Evolutionary conservation across 495 filamentous ascomycete genomes (phyloP).

Genomic region (Aspergillus wentii): DNA sequence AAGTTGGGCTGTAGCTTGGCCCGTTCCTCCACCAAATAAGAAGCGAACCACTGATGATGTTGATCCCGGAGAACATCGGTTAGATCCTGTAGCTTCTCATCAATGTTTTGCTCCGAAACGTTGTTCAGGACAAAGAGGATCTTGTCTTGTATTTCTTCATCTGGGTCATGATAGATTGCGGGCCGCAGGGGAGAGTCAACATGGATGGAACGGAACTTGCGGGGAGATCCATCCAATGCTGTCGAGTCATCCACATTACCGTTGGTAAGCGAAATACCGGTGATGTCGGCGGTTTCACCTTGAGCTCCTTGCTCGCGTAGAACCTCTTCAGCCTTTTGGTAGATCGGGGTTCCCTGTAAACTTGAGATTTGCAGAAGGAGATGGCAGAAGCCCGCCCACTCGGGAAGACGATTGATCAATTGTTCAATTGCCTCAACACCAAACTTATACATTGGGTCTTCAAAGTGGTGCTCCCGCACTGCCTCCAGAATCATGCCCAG

Average conservation of each 20-base stretch:
- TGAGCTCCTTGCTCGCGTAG: conserved; percentile 55
- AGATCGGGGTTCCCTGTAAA: conserved; percentile 79
- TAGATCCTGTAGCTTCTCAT: conserved; percentile 74
- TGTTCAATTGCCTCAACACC: conserved; percentile 94
- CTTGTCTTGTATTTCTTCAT: conserved; percentile 81
- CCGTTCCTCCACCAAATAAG: conserved; percentile 91
- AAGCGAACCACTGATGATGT: conserved; percentile 93
- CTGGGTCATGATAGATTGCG: conserved; percentile 69
- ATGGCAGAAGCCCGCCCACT: conserved; percentile 89
- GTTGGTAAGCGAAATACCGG: conserved; percentile 53
- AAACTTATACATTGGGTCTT: conserved; percentile 95
- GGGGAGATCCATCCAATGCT: conserved; percentile 42
- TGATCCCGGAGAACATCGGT: conserved; percentile 69
- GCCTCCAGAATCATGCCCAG: conserved; percentile 95
- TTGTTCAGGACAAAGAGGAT: conserved; percentile 97
- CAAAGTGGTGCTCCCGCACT: conserved; percentile 72
- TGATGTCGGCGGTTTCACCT: conserved; percentile 28
- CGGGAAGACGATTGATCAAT: conserved; percentile 71
- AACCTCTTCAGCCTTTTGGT: conserved; percentile 75
- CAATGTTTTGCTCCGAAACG: conserved; percentile 81
- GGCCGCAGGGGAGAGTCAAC: conserved; percentile 59
- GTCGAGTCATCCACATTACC: conserved; percentile 59
- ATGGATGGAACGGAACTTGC: conserved; percentile 69
- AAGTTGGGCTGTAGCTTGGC: conserved; percentile 96
- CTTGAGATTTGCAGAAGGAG: conserved; percentile 74